A percentile compares a stretch with the other conserved stretches of the same genome.
These are phyloP conservation scores for Penicillium macrosclerotiorum DNA, from an alignment of 495 filamentous ascomycete genomes.

Conservation along the genomic window DNA sequence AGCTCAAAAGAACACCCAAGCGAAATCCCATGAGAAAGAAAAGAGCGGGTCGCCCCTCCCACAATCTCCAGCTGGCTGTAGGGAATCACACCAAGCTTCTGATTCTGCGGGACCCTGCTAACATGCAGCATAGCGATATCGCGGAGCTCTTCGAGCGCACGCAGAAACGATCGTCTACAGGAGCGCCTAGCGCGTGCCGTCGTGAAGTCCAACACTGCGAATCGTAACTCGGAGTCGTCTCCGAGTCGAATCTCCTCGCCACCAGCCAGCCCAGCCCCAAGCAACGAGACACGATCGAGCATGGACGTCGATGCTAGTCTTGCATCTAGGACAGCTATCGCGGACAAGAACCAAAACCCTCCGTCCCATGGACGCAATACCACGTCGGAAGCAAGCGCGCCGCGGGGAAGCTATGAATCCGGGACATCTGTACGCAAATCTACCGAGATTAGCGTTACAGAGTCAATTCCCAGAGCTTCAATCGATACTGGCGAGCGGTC, in stretches of 20 bases:
- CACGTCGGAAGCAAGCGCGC: not conserved
- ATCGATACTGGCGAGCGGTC: slow-evolving; percentile 16
- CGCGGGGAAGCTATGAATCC: slow-evolving; percentile 35
- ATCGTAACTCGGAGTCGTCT: slow-evolving; percentile 30
- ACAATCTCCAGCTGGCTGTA: slow-evolving; percentile 24
- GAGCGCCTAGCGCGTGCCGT: slow-evolving; percentile 76
- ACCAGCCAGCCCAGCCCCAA: slow-evolving; percentile 34
- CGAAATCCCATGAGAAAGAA: slow-evolving; percentile 24
- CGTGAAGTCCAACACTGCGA: slow-evolving; percentile 40
- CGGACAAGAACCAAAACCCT: slow-evolving; percentile 15
- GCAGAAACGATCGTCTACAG: slow-evolving; percentile 75
- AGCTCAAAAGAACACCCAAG: slow-evolving; percentile 23
- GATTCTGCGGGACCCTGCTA: slow-evolving; percentile 9
- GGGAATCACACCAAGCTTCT: not conserved
- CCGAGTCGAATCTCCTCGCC: slow-evolving; percentile 32
- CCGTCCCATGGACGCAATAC: slow-evolving; percentile 11
- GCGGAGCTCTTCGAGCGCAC: slow-evolving; percentile 47
- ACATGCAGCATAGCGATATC: slow-evolving; percentile 44
- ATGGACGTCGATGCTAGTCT: slow-evolving; percentile 35
- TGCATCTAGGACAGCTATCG: slow-evolving; percentile 16
- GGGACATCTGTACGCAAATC: slow-evolving; percentile 30
- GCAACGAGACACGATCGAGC: slow-evolving; percentile 37
- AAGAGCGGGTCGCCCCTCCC: slow-evolving; percentile 8
- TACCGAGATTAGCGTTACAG: slow-evolving; percentile 24
- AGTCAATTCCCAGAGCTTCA: slow-evolving; percentile 10